Percentiles rank a stretch among this genome's conserved stretches.
These are phyloP conservation scores for Boletus tylopilopsis DNA, from an alignment of 768 basidiomycete species.

Conservation along the genomic window DNA sequence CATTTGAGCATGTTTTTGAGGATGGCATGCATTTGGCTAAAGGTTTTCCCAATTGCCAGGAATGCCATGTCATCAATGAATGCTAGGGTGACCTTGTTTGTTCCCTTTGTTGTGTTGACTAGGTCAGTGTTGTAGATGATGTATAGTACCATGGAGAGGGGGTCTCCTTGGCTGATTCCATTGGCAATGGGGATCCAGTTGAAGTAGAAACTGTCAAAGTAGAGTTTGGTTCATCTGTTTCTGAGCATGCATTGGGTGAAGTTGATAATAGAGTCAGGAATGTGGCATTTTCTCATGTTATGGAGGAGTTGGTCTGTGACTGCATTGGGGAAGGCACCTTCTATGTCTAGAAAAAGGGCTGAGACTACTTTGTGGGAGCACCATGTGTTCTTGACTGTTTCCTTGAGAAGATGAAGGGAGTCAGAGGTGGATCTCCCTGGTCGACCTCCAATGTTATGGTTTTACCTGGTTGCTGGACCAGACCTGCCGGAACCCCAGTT, in stretches of 20 bases:
- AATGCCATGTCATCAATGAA: slow-evolving; percentile 32
- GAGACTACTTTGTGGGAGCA: neutral
- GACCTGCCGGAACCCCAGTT: no score
- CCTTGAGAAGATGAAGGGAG: neutral
- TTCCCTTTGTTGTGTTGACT: neutral
- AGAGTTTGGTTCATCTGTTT: slow-evolving; percentile 1
- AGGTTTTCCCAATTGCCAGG: slow-evolving; percentile 20
- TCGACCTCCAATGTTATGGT: no score
- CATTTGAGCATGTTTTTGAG: slow-evolving; percentile 27
- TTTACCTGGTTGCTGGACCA: no score
- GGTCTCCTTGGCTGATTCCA: slow-evolving; percentile 34
- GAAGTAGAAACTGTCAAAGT: slow-evolving; percentile 23
- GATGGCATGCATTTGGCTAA: slow-evolving; percentile 15
- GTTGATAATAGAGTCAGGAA: slow-evolving; percentile 5
- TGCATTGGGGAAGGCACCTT: slow-evolving; percentile 5
- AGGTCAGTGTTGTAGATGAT: slow-evolving; percentile 32
- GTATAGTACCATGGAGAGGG: slow-evolving; percentile 28
- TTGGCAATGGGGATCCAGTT: slow-evolving; percentile 12
- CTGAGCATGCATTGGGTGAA: slow-evolving; percentile 9
- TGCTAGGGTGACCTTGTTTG: slow-evolving; percentile 17
- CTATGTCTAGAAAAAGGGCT: neutral
- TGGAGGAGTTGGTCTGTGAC: neutral
- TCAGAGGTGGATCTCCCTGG: neutral
- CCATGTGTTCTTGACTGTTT: neutral
- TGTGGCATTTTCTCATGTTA: neutral